phyloP scores from a whole-genome alignment of 331 rosid species.

The Ulmus americana region DNA sequence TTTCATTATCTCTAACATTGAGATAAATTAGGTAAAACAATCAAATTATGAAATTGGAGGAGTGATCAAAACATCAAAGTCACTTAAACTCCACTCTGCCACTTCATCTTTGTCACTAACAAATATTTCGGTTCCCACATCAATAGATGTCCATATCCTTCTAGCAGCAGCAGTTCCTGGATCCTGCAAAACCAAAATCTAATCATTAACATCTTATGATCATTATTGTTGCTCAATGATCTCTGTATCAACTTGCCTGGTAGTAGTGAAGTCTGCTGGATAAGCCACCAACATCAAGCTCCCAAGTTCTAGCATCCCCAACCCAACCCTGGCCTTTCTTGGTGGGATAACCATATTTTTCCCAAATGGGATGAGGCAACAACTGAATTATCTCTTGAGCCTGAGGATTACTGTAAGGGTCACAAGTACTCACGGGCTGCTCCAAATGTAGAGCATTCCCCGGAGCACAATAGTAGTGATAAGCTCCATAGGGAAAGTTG shows the following conservation, averaged over 20 bases:
- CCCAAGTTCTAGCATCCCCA: constrained; percentile 71
- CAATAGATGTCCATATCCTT: constrained; percentile 49
- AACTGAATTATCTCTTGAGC: constrained; percentile 76
- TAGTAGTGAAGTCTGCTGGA: constrained; percentile 62
- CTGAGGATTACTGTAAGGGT: constrained; percentile 77
- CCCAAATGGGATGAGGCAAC: constrained; percentile 78
- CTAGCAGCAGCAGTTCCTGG: constrained; percentile 46
- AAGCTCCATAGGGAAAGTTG: constrained; percentile 67
- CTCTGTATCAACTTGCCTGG: constrained; percentile 36
- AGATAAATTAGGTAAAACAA: not conserved
- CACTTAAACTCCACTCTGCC: constrained; percentile 65
- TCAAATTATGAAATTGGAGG: not conserved
- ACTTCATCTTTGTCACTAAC: constrained; percentile 54
- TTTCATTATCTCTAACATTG: not conserved
- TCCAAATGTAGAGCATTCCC: constrained; percentile 60
- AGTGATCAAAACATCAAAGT: constrained; percentile 40
- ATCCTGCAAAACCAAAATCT: constrained; percentile 39
- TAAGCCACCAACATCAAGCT: constrained; percentile 72
- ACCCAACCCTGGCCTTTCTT: constrained; percentile 70
- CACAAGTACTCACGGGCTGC: constrained; percentile 54
- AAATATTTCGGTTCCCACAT: constrained; percentile 65
- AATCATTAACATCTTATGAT: not conserved
- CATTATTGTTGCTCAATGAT: not conserved
- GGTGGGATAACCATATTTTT: constrained; percentile 61
- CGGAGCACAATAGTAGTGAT: constrained; percentile 71